A percentile compares a stretch with the other conserved stretches of the same genome.
These are phyloP conservation scores for Hypoxylon intermedium DNA, from an alignment of 495 filamentous ascomycete genomes.

Conservation along the genomic window DNA sequence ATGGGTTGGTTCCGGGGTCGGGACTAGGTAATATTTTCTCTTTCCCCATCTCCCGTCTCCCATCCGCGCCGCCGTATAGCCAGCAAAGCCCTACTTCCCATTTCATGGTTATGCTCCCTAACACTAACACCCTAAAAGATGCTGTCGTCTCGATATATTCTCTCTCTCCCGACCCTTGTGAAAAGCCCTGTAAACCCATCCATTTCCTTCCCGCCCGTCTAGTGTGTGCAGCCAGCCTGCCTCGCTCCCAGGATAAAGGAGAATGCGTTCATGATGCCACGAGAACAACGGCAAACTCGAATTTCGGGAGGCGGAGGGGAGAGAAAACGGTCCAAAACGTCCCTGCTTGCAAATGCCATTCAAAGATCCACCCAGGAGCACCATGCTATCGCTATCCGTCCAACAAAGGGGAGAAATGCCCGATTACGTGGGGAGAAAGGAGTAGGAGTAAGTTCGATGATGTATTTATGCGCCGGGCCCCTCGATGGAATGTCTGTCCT, in stretches of 20 bases:
- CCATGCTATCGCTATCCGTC: slow-evolving; percentile 27
- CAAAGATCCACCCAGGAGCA: slow-evolving; percentile 16
- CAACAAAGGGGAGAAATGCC: slow-evolving; percentile 17
- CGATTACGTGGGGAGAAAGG: slow-evolving; percentile 6
- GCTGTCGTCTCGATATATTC: not conserved
- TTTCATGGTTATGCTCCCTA: not conserved
- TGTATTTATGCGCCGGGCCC: slow-evolving; percentile 23
- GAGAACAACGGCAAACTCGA: too few relatives aligned
- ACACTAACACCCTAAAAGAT: not conserved
- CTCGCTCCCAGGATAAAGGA: slow-evolving; percentile 1
- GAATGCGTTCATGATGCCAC: too few relatives aligned
- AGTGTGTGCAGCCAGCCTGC: not conserved
- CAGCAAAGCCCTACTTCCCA: not conserved
- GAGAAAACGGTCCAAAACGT: not conserved
- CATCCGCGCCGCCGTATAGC: not conserved
- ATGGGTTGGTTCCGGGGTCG: too few relatives aligned
- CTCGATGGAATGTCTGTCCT: slow-evolving; percentile 16
- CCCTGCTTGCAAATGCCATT: slow-evolving; percentile 31
- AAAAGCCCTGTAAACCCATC: not conserved
- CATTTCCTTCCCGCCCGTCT: not conserved
- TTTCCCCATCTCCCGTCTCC: not conserved
- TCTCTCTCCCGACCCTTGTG: not conserved
- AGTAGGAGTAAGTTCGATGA: not conserved
- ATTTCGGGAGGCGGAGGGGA: not conserved
- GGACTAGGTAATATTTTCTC: not conserved